Percentiles rank a stretch among this genome's conserved stretches.
Conservation (phyloP, 2,329 filamentous ascomycete species). For the Nannizziopsis barbatae region DNA sequence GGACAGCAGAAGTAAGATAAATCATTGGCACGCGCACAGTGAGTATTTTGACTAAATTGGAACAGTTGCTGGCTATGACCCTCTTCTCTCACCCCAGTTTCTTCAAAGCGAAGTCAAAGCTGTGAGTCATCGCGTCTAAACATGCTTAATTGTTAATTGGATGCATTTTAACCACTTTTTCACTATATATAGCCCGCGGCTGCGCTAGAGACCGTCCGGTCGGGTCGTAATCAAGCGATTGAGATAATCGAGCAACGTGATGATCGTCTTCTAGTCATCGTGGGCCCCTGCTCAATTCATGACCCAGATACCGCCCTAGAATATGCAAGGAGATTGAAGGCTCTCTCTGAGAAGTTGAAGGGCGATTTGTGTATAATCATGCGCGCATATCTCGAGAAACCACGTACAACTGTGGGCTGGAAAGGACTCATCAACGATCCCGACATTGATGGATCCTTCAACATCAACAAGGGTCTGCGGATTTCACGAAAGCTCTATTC, state of each 20-base stretch:
- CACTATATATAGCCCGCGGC: constrained; percentile 24
- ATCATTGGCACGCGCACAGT: background rate
- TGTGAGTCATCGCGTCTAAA: constrained; percentile 43
- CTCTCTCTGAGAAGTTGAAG: constrained; percentile 65
- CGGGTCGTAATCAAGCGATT: constrained; percentile 46
- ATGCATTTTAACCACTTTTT: background rate
- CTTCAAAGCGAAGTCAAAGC: constrained; percentile 75
- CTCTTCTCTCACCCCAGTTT: constrained; percentile 77
- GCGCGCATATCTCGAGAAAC: constrained; percentile 98
- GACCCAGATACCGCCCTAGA: constrained; percentile 80
- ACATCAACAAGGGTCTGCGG: constrained; percentile 96
- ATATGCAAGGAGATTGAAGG: constrained; percentile 70
- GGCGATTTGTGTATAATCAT: constrained; percentile 85
- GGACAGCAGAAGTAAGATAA: constrained; percentile 35
- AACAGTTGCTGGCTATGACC: constrained; percentile 76
- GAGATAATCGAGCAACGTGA: constrained; percentile 62
- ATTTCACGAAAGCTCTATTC: constrained; percentile 88
- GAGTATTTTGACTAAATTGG: constrained; percentile 2
- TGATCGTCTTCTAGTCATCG: constrained; percentile 85
- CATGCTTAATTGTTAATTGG: no score
- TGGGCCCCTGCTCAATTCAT: constrained; percentile 95
- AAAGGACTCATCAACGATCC: constrained; percentile 99
- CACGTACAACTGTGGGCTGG: constrained; percentile 95
- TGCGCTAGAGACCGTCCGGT: constrained; percentile 34
- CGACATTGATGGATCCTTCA: constrained; percentile 90